Evolutionary conservation across 2,329 filamentous ascomycete genomes (phyloP).

Genomic region (Pseudohalonectria lignicola): DNA sequence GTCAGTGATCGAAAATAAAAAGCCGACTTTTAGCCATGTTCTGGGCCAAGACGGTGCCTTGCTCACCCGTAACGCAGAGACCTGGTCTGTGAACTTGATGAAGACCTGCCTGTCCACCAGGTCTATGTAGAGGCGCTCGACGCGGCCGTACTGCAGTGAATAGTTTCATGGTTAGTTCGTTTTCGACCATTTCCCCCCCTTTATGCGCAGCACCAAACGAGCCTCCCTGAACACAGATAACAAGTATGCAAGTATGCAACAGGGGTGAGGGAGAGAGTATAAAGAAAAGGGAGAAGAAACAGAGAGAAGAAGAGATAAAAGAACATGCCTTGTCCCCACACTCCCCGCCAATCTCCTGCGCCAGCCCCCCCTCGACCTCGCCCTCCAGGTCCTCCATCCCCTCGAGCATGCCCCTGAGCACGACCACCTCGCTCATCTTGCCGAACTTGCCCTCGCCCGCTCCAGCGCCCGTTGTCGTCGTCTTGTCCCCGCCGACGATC

Average conservation of each 20-base stretch:
- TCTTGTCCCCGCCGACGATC: conserved; percentile 63
- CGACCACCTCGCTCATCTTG: conserved; percentile 69
- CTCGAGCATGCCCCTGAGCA: conserved; percentile 76
- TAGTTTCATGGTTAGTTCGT: not conserved
- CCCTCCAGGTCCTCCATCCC: conserved; percentile 63
- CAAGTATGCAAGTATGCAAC: too few species aligned
- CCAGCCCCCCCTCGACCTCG: conserved; percentile 66
- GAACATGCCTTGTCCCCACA: conserved; percentile 62
- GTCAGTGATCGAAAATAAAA: too few species aligned
- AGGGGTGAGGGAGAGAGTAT: not conserved
- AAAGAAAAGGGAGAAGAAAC: conserved; percentile 1
- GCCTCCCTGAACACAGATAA: too few species aligned
- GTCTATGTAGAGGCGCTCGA: conserved; percentile 71
- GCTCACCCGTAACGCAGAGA: conserved; percentile 75
- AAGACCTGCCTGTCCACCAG: conserved; percentile 61
- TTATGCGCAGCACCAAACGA: too few species aligned
- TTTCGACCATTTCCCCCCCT: conserved; percentile 1
- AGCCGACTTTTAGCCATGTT: not conserved
- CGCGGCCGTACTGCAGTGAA: conserved; percentile 57
- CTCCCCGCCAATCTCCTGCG: conserved; percentile 93
- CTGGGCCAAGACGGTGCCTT: not conserved
- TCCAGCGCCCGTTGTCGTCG: conserved; percentile 5
- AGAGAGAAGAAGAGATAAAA: not conserved
- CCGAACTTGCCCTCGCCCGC: conserved; percentile 43
- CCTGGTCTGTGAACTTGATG: conserved; percentile 79